Conservation (phyloP, 176 grass and related monocot genomes). For the Oryza officinalis region DNA sequence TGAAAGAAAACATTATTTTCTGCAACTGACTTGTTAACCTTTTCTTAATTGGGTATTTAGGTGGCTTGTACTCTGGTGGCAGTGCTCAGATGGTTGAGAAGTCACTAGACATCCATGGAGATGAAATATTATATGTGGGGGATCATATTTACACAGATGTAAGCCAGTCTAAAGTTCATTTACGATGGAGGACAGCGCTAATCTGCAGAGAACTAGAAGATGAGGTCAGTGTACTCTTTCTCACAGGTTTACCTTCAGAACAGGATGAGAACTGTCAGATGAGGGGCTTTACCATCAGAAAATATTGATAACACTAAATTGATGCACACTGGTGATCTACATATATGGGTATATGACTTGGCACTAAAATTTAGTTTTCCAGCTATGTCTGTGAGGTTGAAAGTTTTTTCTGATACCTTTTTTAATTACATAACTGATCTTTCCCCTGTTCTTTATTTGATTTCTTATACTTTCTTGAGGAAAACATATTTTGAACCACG, state of each 20-base stretch:
- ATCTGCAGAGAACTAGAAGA: constrained; percentile 95
- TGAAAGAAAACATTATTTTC: neutral
- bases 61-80: constrained; percentile 94
- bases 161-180: constrained; percentile 98
- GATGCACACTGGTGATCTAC: neutral
- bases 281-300: neutral
- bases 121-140: constrained; percentile 97
- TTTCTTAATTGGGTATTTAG: constrained; percentile 53
- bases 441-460: constrained; percentile 19
- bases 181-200: constrained; percentile 94
- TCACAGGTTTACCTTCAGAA: neutral
- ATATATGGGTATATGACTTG: neutral
- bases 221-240: constrained; percentile 56
- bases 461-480: constrained; percentile 16
- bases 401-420: constrained; percentile 19
- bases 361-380: constrained; percentile 13
- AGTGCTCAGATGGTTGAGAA: constrained; percentile 97
- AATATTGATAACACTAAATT: neutral
- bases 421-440: neutral
- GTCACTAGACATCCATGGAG: constrained; percentile 85
- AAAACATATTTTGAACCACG: neutral
- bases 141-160: constrained; percentile 98
- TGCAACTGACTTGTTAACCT: neutral
- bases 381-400: constrained; percentile 7
- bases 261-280: neutral